Evolutionary conservation across 2,329 filamentous ascomycete genomes (phyloP).

Genomic region (Hirsutella rhossiliensis): DNA sequence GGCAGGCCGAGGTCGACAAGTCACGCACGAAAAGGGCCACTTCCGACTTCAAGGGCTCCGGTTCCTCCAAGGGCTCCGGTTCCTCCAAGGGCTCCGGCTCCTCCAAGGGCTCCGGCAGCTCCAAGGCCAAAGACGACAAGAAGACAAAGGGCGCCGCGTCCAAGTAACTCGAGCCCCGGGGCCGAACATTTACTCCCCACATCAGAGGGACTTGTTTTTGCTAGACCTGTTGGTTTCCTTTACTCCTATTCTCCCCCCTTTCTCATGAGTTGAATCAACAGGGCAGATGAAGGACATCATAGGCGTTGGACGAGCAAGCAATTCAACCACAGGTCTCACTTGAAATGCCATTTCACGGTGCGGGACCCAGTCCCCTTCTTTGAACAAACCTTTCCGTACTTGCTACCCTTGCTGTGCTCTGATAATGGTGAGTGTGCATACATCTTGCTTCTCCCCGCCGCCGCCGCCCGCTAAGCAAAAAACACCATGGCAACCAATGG

Average conservation of each 20-base stretch:
- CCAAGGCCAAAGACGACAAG: background rate
- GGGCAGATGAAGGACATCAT: background rate
- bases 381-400: constrained; percentile 3
- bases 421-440: background rate
- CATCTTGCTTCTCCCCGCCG: background rate
- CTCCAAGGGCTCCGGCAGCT: background rate
- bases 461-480: constrained; percentile 9
- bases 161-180: background rate
- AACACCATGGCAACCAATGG: constrained; percentile 22
- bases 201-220: background rate
- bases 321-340: background rate
- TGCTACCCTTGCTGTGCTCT: background rate
- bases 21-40: background rate
- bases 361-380: constrained; percentile 4
- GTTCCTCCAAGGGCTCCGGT: background rate
- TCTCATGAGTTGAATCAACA: background rate
- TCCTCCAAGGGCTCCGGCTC: background rate
- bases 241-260: background rate
- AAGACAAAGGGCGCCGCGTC: background rate
- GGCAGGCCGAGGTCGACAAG: background rate
- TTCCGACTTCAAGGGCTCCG: background rate
- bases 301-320: background rate
- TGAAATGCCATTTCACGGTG: background rate
- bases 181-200: background rate
- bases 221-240: background rate